Conservation (phyloP, 75 land plant genomes). For the Pseudotsuga menziesii region DNA sequence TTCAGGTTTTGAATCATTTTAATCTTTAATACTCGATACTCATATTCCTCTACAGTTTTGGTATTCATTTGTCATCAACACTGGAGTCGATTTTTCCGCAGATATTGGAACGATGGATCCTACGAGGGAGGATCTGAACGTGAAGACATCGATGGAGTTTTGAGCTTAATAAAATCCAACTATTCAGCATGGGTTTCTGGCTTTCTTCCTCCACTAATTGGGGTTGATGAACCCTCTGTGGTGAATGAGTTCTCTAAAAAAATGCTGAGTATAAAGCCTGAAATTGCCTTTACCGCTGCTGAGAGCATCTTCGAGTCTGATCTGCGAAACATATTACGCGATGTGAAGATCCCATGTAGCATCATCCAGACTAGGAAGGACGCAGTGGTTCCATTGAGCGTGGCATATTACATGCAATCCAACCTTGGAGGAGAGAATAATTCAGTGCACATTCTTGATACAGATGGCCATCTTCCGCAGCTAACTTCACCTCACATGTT, state of each 20-base stretch:
- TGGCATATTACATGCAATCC: no score
- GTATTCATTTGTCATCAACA: slow-evolving; percentile 53
- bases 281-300: slow-evolving; percentile 34
- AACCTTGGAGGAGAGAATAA: no score
- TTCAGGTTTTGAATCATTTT: slow-evolving; percentile 3
- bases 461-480: no score
- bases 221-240: slow-evolving; percentile 15
- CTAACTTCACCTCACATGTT: no score
- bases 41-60: slow-evolving; percentile 8
- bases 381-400: no score
- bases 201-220: slow-evolving; percentile 33
- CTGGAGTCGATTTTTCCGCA: neutral
- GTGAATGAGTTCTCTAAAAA: slow-evolving; percentile 16
- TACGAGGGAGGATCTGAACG: slow-evolving; percentile 25
- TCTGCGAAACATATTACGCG: slow-evolving; percentile 26
- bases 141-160: slow-evolving; percentile 24
- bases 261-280: slow-evolving; percentile 30
- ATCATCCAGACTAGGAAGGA: no score
- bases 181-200: slow-evolving; percentile 32
- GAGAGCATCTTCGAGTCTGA: slow-evolving; percentile 47
- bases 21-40: no score
- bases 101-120: slow-evolving; percentile 43
- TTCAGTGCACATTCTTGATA: no score
- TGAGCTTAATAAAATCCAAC: slow-evolving; percentile 38
- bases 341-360: slow-evolving; percentile 17